Conservation (phyloP, 345 rosid genomes). For the Tarenaya hassleriana region DNA sequence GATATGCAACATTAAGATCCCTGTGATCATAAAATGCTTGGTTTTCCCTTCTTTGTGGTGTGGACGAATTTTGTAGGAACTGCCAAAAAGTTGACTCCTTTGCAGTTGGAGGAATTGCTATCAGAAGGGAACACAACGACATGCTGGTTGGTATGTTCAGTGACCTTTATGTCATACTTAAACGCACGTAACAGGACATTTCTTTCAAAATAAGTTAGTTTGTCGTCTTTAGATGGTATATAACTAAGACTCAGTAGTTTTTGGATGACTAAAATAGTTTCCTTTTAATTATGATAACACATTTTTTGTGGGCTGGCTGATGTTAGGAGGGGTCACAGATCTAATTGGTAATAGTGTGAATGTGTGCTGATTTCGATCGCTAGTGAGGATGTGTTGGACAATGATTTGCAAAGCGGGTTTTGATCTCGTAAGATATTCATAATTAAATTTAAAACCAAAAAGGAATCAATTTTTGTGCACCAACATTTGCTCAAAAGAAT, state of each 20-base stretch:
- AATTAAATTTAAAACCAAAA: background rate
- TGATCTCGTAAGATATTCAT: background rate
- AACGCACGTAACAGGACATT: background rate
- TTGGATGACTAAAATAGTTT: background rate
- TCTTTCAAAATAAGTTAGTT: background rate
- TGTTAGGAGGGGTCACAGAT: too few species aligned
- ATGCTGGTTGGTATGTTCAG: constrained; percentile 79
- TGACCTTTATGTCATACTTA: constrained; percentile 13
- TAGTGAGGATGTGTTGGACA: background rate
- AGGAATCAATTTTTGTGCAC: background rate
- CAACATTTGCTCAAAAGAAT: background rate
- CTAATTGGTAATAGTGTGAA: too few species aligned
- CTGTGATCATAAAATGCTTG: background rate
- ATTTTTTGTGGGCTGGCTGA: background rate
- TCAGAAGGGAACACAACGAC: constrained; percentile 71
- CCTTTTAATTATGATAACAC: background rate
- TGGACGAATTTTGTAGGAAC: constrained; percentile 40
- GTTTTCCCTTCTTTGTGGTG: background rate
- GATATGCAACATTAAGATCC: background rate
- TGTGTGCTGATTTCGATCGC: too few species aligned
- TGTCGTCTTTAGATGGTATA: background rate
- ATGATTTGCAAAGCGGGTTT: background rate
- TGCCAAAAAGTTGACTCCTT: constrained; percentile 64
- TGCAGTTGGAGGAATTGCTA: constrained; percentile 74
- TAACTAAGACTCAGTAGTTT: background rate